Evolutionary conservation across 1,139 yeast genomes (phyloP), one percentile per base, ranked within the genome.

Genomic region (Debaryomycetaceae sp.): DNA sequence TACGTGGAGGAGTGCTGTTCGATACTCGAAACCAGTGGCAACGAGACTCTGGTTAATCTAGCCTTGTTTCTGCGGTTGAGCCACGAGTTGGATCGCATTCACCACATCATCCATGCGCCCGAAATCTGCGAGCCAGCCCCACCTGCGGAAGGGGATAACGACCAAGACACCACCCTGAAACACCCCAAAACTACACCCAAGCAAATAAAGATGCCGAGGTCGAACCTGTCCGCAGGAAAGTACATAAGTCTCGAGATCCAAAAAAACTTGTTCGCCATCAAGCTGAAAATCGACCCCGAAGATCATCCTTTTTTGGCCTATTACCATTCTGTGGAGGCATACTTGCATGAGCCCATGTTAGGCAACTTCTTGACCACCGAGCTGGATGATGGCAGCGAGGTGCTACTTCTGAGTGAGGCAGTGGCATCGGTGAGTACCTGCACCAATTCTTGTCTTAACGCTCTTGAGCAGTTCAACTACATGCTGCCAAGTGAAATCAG

Each of bases 241-340:
- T 60, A 61, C 46, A 43, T 65, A 24, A 48, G 71, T 11, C 44
- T 51, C 8, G 76, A 70, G 35, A 55, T 75, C 24, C 71, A 68
- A 36, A 50, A 51, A 25, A 59, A 59, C 32, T 55, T 79, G 32
- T 56, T 58, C 20, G 41, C 42, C 2, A 50, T 76, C 22, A 63
- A 57, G 37, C 37, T 39, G 13, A 52, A 53, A 28, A 65, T 78
- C 16, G 49, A 57, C 3, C 44, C 52, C 4, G 55, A 58, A 19
- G 64, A 71, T 33, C 64, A 65, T 39, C 57, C 65, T 7, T 48
- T 66, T 23, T 49, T 70, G 46, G 65, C 81, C 0, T 79, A 70
- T 51, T 71, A 65, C 42, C 73, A 72, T 42, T 72, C 91, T 0
- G 78, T 83, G 10, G 85, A 82, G 43, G 89, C 91, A 0, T 82